phyloP scores from a whole-genome alignment of 768 basidiomycete genomes.

The Rhodotorula kratochvilovae region DNA sequence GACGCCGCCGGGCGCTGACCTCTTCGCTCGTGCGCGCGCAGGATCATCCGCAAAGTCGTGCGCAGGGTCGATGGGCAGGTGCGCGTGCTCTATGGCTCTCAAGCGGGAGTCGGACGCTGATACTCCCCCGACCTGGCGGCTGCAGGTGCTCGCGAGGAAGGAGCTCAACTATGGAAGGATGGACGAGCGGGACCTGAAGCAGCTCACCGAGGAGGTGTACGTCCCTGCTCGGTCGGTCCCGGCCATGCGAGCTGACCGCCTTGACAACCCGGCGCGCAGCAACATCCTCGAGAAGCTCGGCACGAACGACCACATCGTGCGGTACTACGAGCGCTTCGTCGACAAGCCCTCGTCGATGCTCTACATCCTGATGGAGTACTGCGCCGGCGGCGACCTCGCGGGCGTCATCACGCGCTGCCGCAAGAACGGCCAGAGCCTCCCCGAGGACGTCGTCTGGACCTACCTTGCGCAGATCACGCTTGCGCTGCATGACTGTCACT shows the following conservation, averaged over 20 bases:
- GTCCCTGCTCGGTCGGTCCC: conserved; percentile 45
- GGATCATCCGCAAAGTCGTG: conserved; percentile 85
- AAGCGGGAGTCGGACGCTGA: conserved; percentile 4
- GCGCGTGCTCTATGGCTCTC: not conserved
- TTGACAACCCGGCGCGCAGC: conserved; percentile 50
- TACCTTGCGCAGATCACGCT: conserved; percentile 90
- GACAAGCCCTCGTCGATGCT: conserved; percentile 85
- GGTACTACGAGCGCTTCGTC: conserved; percentile 82
- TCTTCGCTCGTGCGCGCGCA: not conserved
- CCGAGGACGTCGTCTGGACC: conserved; percentile 91
- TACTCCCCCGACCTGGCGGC: not conserved
- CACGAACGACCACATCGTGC: conserved; percentile 86
- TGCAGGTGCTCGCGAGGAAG: conserved; percentile 49
- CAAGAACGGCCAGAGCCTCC: conserved; percentile 44
- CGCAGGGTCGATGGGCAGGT: conserved; percentile 28
- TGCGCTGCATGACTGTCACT: conserved; percentile 85
- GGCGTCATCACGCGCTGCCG: conserved; percentile 64
- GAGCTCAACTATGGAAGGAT: conserved; percentile 97
- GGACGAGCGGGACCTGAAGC: conserved; percentile 91
- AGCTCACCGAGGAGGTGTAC: conserved; percentile 96
- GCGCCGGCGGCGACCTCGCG: conserved; percentile 91
- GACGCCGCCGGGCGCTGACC: not conserved
- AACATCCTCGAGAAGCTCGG: conserved; percentile 94
- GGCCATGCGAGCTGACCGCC: not conserved
- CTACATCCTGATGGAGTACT: conserved; percentile 99